Evolutionary conservation across 495 filamentous ascomycete genomes (phyloP).

Genomic region (Neurospora sp.): DNA sequence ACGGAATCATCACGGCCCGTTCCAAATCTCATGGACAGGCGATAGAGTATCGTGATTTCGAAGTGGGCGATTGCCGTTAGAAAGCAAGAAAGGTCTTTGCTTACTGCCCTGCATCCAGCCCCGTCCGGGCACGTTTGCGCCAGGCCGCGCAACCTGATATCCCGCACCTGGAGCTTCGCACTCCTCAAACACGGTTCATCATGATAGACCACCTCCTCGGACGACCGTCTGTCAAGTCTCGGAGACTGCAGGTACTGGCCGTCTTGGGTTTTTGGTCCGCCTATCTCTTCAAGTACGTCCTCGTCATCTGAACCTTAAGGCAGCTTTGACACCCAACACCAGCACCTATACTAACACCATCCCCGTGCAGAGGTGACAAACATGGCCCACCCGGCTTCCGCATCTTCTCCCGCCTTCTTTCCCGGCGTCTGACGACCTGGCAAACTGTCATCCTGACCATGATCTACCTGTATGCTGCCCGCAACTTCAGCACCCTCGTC

Average conservation of each 20-base stretch:
- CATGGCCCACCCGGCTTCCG: conserved; percentile 79
- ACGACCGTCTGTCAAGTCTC: conserved; percentile 78
- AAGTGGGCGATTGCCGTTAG: background rate
- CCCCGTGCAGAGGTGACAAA: conserved; percentile 56
- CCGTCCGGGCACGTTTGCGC: background rate
- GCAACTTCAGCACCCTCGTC: conserved; percentile 87
- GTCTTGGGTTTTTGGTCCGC: conserved; percentile 86
- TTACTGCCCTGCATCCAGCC: background rate
- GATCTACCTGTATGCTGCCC: conserved; percentile 80
- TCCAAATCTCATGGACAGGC: background rate
- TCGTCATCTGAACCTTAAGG: background rate
- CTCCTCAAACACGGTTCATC: conserved; percentile 6
- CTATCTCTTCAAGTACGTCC: conserved; percentile 61
- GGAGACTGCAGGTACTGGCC: conserved; percentile 84
- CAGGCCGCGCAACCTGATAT: background rate
- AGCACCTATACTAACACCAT: background rate
- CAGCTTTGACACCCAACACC: background rate
- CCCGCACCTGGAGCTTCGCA: background rate
- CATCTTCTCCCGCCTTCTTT: conserved; percentile 58
- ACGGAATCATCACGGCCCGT: background rate
- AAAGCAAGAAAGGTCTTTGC: background rate
- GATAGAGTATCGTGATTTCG: background rate
- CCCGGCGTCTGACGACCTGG: conserved; percentile 64
- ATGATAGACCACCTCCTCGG: conserved; percentile 83
- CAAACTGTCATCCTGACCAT: conserved; percentile 81